Percentiles rank a stretch among this genome's conserved stretches.
Conservation (phyloP, 2,329 filamentous ascomycete genomes). For the Fusarium nematophilum region DNA sequence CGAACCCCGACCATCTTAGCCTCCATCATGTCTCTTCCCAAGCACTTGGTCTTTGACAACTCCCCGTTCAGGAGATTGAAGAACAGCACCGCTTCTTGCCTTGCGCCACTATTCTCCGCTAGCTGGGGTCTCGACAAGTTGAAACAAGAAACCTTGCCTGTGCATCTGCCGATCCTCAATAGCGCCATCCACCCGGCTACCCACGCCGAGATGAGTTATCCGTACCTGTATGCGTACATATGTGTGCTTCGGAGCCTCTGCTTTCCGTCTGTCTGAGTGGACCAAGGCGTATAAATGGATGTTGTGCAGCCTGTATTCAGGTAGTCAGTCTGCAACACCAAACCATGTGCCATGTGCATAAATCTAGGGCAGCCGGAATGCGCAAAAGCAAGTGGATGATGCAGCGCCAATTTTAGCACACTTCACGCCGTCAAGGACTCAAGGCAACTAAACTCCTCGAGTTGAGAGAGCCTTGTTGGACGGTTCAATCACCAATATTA, state of each 20-base stretch:
- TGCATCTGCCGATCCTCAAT: slow-evolving; percentile 34
- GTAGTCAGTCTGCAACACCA: not conserved
- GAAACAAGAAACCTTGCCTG: slow-evolving; percentile 37
- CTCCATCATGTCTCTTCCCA: not conserved
- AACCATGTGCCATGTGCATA: no score
- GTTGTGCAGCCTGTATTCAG: slow-evolving; percentile 1
- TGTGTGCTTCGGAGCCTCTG: no score
- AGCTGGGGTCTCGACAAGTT: slow-evolving; percentile 36
- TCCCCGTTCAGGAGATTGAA: not conserved
- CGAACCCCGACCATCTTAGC: not conserved
- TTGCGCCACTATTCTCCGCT: slow-evolving; percentile 33
- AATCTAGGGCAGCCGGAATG: no score
- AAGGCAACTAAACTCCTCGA: no score
- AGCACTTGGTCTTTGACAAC: not conserved
- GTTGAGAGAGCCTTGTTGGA: no score
- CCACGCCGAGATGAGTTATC: slow-evolving; percentile 24
- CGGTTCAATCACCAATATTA: not conserved
- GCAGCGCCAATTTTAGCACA: no score
- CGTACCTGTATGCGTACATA: slow-evolving; percentile 4
- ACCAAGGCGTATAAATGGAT: no score
- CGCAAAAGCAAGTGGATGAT: no score
- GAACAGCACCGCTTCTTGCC: slow-evolving; percentile 28
- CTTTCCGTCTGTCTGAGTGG: no score
- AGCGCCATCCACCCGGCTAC: slow-evolving; percentile 19
- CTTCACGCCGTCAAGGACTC: no score